Conservation (phyloP, 257 asterid genomes). For the Knoxia roxburghii region DNA sequence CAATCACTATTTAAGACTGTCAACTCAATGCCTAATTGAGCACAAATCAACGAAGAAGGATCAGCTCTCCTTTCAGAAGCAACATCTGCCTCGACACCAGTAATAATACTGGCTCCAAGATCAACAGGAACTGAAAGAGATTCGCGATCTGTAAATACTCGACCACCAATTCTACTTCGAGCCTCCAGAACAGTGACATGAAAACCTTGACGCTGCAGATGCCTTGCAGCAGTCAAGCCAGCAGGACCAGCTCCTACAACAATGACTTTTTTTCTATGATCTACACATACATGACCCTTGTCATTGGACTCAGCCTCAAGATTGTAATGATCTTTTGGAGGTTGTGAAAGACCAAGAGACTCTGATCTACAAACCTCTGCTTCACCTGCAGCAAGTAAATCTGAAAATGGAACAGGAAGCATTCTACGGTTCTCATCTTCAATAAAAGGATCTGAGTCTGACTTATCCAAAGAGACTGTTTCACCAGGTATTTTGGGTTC, state of each 20-base stretch:
- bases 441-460: slow-evolving; percentile 26
- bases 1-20: slow-evolving; percentile 94
- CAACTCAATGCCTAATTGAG: slow-evolving; percentile 95
- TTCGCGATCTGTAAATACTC: slow-evolving; percentile 83
- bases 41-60: slow-evolving; percentile 91
- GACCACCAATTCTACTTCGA: slow-evolving; percentile 93
- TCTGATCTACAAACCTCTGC: slow-evolving; percentile 24
- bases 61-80: slow-evolving; percentile 97
- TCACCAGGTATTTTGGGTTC: slow-evolving; percentile 27
- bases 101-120: slow-evolving; percentile 99
- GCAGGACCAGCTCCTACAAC: slow-evolving; percentile 99
- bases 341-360: slow-evolving; percentile 26
- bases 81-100: slow-evolving; percentile 98
- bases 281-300: slow-evolving; percentile 28
- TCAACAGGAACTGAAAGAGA: slow-evolving; percentile 97
- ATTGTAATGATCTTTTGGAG: slow-evolving; percentile 28
- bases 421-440: slow-evolving; percentile 30
- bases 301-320: slow-evolving; percentile 22
- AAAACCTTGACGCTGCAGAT: slow-evolving; percentile 94
- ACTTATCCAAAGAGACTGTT: slow-evolving; percentile 23
- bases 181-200: slow-evolving; percentile 83
- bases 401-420: slow-evolving; percentile 30
- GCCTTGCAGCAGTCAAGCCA: slow-evolving; percentile 96
- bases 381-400: slow-evolving; percentile 23
- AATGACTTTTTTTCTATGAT: slow-evolving; percentile 48